Conservation (phyloP, 805 yeast genomes). For the Teunomyces lycoperdinae region DNA sequence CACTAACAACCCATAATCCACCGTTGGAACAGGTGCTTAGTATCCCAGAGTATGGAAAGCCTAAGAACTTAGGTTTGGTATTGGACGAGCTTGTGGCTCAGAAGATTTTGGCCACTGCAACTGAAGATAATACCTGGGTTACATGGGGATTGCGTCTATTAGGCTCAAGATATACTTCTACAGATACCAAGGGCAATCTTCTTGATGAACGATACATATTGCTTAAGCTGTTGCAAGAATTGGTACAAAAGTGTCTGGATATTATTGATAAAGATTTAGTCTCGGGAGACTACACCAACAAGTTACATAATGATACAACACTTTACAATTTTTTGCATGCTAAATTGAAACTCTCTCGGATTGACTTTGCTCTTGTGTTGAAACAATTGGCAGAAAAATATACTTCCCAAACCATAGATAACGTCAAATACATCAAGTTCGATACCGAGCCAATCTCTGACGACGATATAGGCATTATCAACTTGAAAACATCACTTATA, state of each 20-base stretch:
- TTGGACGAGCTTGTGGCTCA: slow-evolving; percentile 22
- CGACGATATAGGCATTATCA: slow-evolving; percentile 30
- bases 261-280: slow-evolving; percentile 6
- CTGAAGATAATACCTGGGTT: slow-evolving; percentile 13
- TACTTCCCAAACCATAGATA: slow-evolving; percentile 8
- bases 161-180: neutral
- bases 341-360: slow-evolving; percentile 12
- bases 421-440: slow-evolving; percentile 21
- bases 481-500: slow-evolving; percentile 20
- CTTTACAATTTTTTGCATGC: slow-evolving; percentile 9
- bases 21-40: slow-evolving; percentile 17
- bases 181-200: slow-evolving; percentile 12
- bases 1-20: slow-evolving; percentile 15
- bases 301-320: slow-evolving; percentile 12
- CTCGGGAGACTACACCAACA: slow-evolving; percentile 15
- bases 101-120: slow-evolving; percentile 18
- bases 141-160: slow-evolving; percentile 11
- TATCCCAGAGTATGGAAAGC: slow-evolving; percentile 31
- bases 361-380: slow-evolving; percentile 28
- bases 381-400: slow-evolving; percentile 17
- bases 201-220: slow-evolving; percentile 22
- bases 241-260: slow-evolving; percentile 4
- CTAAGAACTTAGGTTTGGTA: slow-evolving; percentile 23
- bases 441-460: slow-evolving; percentile 16
- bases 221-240: slow-evolving; percentile 16